Evolutionary conservation across 306 rosid genomes (phyloP).

Genomic region (Trifolium pratense): DNA sequence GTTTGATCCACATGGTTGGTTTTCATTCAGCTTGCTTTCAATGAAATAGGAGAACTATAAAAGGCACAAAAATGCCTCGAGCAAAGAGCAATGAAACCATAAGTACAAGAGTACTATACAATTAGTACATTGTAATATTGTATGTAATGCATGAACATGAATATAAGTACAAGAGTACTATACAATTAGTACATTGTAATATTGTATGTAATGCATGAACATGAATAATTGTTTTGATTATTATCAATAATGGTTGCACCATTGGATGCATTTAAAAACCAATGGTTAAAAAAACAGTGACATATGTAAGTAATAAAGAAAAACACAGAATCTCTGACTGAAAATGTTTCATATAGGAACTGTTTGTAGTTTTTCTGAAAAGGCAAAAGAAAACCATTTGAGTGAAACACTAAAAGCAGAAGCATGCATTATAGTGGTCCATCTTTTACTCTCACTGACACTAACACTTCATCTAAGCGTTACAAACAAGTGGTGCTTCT

Average conservation of each 20-base stretch:
- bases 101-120: background rate
- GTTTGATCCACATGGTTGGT: conserved; percentile 11
- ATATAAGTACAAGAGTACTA: background rate
- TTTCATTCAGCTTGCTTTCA: conserved; percentile 19
- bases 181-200: too few species aligned
- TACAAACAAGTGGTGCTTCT: conserved; percentile 13
- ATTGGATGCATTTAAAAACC: background rate
- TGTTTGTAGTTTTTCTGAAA: conserved; percentile 63
- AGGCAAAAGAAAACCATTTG: conserved; percentile 53
- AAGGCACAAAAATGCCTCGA: conserved; percentile 19
- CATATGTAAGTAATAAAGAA: conserved; percentile 11
- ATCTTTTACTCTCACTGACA: conserved; percentile 43
- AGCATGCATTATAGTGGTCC: conserved; percentile 52
- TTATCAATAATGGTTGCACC: background rate
- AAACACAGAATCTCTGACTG: conserved; percentile 34
- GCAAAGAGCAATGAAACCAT: conserved; percentile 14
- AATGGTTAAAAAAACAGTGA: conserved; percentile 18
- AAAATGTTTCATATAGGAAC: conserved; percentile 45
- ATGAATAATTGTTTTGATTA: background rate
- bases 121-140: too few species aligned
- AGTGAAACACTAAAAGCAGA: conserved; percentile 66
- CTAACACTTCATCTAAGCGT: conserved; percentile 40
- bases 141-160: background rate
- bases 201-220: background rate
- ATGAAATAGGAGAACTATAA: too few species aligned